Evolutionary conservation across 2,329 filamentous ascomycete genomes (phyloP), one percentile per base, ranked within the genome.

Genomic region (Mycosphaerella arachidis): DNA sequence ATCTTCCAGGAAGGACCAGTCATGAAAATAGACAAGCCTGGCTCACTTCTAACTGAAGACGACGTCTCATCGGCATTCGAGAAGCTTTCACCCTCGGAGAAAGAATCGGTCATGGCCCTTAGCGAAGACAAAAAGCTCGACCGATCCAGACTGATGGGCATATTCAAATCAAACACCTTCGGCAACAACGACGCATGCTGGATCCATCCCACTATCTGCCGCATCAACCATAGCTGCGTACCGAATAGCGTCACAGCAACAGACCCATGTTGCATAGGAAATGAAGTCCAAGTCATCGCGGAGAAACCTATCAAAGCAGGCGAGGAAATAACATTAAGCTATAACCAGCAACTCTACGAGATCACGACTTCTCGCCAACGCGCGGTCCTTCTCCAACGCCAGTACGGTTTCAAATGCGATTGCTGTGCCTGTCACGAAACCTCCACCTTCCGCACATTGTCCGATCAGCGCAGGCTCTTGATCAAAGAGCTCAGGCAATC

Each of bases 151-250:
- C 8, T 62, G 1, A 50, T 56, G 31, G 48, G 57, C 20, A 62
- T 62, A 12, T 59, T 59, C 56, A 59, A 56, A 33, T 56, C 60
- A 12, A 62, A 62, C 35, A 55, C 51, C 16, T 62, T 62, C 45
- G 60, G 60, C 16, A 52, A 62, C 35, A 53, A 53, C 6, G 18
- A 30, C 4, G 24, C 37, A 1, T 56, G 56, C 31, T 62, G 60
- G 60, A 27, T 62, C 13, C 60, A 62, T 48, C 60, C 60, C 20
- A 57, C 48, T 31, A 56, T 62, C 27, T 59, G 48, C 16, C 46
- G 60, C 4, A 54, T 62, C 13, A 62, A 62, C 24, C 60, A 62
- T 40, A 48, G 46, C 27, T 62, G 60, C 56, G 30, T 54, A 2
- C 60, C 60, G 7, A 62, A 62, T 31, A 54, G 57, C 6, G 51